Evolutionary conservation across 1,284 basidiomycete genomes (phyloP).

Genomic region (Fistulina hepatica): DNA sequence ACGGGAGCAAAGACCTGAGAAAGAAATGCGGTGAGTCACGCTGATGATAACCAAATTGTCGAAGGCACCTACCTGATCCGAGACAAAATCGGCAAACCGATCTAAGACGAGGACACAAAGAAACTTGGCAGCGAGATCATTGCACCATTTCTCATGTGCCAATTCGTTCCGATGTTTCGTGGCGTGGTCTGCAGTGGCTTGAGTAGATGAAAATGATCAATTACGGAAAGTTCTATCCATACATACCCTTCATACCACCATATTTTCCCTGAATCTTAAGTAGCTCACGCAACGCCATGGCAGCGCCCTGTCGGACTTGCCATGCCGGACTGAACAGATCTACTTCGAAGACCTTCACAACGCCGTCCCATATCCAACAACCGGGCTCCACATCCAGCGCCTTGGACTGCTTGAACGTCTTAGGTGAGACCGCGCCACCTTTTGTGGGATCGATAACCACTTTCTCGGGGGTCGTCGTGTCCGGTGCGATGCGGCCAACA

Average conservation of each 20-base stretch:
- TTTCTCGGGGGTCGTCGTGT: constrained; percentile 46
- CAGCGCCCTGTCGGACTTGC: constrained; percentile 93
- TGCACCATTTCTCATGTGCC: constrained; percentile 80
- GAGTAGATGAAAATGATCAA: constrained; percentile 8
- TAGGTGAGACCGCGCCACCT: constrained; percentile 71
- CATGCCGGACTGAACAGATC: constrained; percentile 83
- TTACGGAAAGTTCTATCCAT: background rate
- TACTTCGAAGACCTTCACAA: constrained; percentile 74
- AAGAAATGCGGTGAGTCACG: too few relatives aligned
- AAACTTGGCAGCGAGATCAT: constrained; percentile 78
- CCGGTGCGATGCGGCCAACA: constrained; percentile 30
- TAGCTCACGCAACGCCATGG: constrained; percentile 84
- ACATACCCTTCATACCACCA: constrained; percentile 68
- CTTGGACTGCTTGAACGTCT: constrained; percentile 60
- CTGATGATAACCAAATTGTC: constrained; percentile 31
- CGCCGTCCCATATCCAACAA: constrained; percentile 82
- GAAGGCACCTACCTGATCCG: too few relatives aligned
- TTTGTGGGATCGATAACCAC: constrained; percentile 68
- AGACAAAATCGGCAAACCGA: constrained; percentile 95
- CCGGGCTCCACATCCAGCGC: constrained; percentile 64
- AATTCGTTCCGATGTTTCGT: constrained; percentile 48
- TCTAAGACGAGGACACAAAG: constrained; percentile 92
- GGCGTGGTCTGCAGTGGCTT: constrained; percentile 30
- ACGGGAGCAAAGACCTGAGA: constrained; percentile 97
- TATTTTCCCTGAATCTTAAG: constrained; percentile 77